Percentiles rank a stretch among this genome's conserved stretches.
phyloP scores from a whole-genome alignment of 768 basidiomycete species.

The Trametes coccinea region DNA sequence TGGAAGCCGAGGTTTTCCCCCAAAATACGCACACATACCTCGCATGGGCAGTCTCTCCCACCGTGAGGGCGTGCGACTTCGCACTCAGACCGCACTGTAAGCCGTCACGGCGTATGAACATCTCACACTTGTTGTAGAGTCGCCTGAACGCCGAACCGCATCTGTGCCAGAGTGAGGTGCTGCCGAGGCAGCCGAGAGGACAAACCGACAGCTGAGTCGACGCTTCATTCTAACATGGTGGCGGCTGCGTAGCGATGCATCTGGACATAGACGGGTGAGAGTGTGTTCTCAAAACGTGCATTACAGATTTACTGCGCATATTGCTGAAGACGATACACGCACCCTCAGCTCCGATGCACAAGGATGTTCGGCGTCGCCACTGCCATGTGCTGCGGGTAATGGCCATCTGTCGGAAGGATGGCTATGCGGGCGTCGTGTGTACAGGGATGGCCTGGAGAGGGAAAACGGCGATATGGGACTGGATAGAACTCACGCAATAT shows the following conservation, averaged over 20 bases:
- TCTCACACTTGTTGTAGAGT: neutral
- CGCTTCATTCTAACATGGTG: neutral
- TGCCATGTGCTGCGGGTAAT: neutral
- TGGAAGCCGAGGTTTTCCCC: constrained; percentile 19
- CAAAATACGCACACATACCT: constrained; percentile 10
- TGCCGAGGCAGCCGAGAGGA: constrained; percentile 8
- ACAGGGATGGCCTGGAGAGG: neutral
- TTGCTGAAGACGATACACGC: neutral
- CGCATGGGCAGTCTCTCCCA: constrained; percentile 18
- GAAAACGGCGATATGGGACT: neutral
- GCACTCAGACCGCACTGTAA: neutral
- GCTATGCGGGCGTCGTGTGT: neutral
- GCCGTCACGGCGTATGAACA: neutral
- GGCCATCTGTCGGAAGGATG: neutral
- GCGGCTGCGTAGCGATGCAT: neutral
- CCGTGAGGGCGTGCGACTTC: neutral
- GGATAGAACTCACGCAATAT: constrained; percentile 3
- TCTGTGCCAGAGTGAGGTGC: neutral
- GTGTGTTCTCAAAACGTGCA: neutral
- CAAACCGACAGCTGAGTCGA: neutral
- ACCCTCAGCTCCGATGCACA: neutral
- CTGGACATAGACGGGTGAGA: neutral
- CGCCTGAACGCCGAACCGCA: neutral
- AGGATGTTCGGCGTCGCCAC: neutral
- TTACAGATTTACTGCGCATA: neutral